Base-by-base conservation (phyloP, 2,329 filamentous ascomycete genomes). In the Tolypocladium pustulatum region DNA sequence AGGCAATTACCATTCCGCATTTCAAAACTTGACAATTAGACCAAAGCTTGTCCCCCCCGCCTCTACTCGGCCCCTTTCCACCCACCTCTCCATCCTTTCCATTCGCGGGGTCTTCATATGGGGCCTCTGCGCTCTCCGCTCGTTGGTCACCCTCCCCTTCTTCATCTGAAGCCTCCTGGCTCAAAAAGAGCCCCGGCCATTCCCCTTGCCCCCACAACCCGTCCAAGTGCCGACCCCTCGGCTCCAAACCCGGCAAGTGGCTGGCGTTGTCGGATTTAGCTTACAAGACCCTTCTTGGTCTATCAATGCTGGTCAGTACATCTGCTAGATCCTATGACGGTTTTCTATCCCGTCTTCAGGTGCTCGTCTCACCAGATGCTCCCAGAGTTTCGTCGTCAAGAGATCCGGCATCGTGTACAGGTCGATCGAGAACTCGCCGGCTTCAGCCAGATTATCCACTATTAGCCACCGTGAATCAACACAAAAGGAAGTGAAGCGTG, bases 351-450 rank as follows among this genome's bases (percentile, higher is more conserved):
- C 37, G 54, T 64, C 27, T 63, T 3, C 22, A 25, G 12, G 12
- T n/a, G 25, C 17, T 54, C 27, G 43, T 71, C 74, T 72, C 72
- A 80, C 81, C 66, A 85, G 70, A 71, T 94, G 95, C 61, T 97
- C 93, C 93, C 93, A 97, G 61, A 99, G 86, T 85, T 91, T 91
- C 74, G 94, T 95, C 71, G 94, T 88, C 41, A 97, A 81, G 34
- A 78, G 76, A 64, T 97, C 94, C 1, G 94, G 92, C 63, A 99
- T 85, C n/a, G 94, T 97, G 77, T 96, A 97, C 60, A 99, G 82
- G 70, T 99, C 94, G 66, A 99, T 93, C 61, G 96, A 94, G 77
- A 99, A 99, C 76, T 99, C 94, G 69, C 94, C 94, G 69, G 92
- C 91, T 81, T 73, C 66, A 68, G 62, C 63, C 58, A 73, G 69